A percentile compares a stretch with the other conserved stretches of the same genome.
phyloP scores from a whole-genome alignment of 2,329 filamentous ascomycete species.

The Xylaria sp. region DNA sequence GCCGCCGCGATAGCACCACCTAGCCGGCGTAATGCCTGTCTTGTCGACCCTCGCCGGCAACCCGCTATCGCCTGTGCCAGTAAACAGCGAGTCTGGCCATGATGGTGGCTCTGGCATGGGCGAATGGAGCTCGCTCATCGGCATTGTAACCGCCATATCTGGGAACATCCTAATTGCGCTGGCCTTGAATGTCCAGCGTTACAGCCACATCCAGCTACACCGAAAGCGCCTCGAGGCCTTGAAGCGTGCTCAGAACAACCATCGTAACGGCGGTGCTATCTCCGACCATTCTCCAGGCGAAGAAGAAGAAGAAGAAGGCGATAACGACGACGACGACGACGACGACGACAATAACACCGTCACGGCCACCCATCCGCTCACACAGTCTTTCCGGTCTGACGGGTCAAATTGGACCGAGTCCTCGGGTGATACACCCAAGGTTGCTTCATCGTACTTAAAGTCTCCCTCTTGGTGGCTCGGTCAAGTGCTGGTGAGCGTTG shows the following conservation, averaged over 20 bases:
- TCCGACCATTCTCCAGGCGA: constrained; percentile 49
- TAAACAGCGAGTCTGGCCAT: constrained; percentile 46
- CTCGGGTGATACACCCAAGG: constrained; percentile 53
- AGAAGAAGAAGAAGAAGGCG: constrained; percentile 51
- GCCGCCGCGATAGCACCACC: constrained; percentile 12
- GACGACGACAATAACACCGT: constrained; percentile 48
- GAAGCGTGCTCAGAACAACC: constrained; percentile 56
- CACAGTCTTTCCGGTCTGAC: constrained; percentile 61
- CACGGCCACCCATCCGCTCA: constrained; percentile 64
- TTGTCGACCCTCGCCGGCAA: constrained; percentile 36
- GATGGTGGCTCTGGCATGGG: constrained; percentile 62
- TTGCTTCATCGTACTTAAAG: constrained; percentile 79
- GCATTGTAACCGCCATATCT: constrained; percentile 90
- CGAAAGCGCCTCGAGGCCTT: constrained; percentile 72
- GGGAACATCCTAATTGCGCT: constrained; percentile 96
- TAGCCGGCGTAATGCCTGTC: constrained; percentile 36
- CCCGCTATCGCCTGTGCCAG: constrained; percentile 36
- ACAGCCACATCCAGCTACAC: constrained; percentile 88
- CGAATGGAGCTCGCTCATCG: constrained; percentile 93
- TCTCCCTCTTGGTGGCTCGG: constrained; percentile 98
- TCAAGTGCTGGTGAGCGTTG: constrained; percentile 90
- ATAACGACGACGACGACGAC: background rate
- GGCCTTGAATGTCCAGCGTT: constrained; percentile 94
- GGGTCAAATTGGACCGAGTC: constrained; percentile 54
- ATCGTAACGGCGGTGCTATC: constrained; percentile 45